Base-by-base conservation (phyloP, 805 yeast genomes). In the Blastobotrys parvus region DNA sequence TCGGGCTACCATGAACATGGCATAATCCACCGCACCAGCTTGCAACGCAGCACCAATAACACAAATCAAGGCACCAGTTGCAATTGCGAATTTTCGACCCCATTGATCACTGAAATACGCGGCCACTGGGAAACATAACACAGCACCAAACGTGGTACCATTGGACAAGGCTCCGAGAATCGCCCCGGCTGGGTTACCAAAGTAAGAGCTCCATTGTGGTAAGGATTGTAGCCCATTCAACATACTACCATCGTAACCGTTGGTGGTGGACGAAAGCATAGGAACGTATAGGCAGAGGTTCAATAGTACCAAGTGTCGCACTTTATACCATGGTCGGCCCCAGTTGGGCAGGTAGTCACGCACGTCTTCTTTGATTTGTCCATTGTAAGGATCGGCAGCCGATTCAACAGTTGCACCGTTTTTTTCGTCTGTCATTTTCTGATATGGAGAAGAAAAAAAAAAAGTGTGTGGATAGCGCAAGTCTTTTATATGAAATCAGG, bases 1-100 rank as follows among this genome's bases (percentile, higher is more conserved):
- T 67, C 94, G 74, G 21, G 84, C 88, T 50, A 80, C 63, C 42
- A 83, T 74, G 47, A 84, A 78, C 58, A 47, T 80, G 86, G 38
- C 82, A 86, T 50, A 77, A 61, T 34, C 53, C 54, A 57, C 57
- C 47, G 55, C 47, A 45, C 20, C 44, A 35, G 59, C 72, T 60
- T 54, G 68, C 70, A 20, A 85, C 16, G 72, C 50, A 8, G 83
- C 72, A 54, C 88, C 88, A 33, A 79, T 43, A 32, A 74, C 69
- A 50, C 81, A 73, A 43, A 78, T 64, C 17, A 63, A 20, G 33
- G 78, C 67, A 25, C 88, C 88, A 21, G 62, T 38, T 13, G 23
- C 15, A 18, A 22, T 23, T n/a, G 30, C 39, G 23, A 74, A 74
- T 62, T 80, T 75, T 67, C 90, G 77, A 43, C 90, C 90, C 38